Percentiles rank a stretch among this genome's conserved stretches.
Conservation (phyloP, 441 rosid species). For the Pelargonium fulgidum region DNA sequence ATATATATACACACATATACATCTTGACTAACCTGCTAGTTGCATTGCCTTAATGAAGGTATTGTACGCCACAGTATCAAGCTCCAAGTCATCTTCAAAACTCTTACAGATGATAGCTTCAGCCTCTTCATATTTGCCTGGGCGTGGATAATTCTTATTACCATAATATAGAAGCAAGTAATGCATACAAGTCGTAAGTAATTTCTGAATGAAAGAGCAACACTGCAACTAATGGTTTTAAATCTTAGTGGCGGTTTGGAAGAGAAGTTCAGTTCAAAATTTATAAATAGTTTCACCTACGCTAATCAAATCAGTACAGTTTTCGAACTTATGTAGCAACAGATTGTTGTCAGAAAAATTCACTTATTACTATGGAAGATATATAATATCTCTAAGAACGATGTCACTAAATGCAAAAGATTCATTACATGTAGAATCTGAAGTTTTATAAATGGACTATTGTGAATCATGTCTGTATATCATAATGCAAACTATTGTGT, state of each 20-base stretch:
- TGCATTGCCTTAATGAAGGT: conserved; percentile 83
- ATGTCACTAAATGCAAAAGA: neutral
- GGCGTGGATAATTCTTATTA: conserved; percentile 20
- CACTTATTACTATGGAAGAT: too few relatives aligned
- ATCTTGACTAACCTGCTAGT: conserved; percentile 52
- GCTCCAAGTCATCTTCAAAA: conserved; percentile 39
- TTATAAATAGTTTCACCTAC: too few relatives aligned
- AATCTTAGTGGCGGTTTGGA: too few relatives aligned
- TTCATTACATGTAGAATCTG: neutral
- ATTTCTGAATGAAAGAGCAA: neutral
- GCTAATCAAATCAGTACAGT: too few relatives aligned
- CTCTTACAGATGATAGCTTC: conserved; percentile 41
- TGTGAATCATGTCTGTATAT: neutral
- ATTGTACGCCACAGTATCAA: conserved; percentile 76
- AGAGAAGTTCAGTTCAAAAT: too few relatives aligned
- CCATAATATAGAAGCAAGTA: neutral
- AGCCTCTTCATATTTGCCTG: conserved; percentile 69
- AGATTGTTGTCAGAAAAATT: too few relatives aligned
- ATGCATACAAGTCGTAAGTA: neutral
- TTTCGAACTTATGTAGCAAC: too few relatives aligned
- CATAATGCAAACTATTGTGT: neutral
- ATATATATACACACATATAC: too few relatives aligned
- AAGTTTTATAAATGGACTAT: neutral
- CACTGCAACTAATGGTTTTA: too few relatives aligned
- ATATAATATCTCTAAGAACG: too few relatives aligned